phyloP scores from a whole-genome alignment of 2,329 filamentous ascomycete genomes.

The Alternaria arbusti region DNA sequence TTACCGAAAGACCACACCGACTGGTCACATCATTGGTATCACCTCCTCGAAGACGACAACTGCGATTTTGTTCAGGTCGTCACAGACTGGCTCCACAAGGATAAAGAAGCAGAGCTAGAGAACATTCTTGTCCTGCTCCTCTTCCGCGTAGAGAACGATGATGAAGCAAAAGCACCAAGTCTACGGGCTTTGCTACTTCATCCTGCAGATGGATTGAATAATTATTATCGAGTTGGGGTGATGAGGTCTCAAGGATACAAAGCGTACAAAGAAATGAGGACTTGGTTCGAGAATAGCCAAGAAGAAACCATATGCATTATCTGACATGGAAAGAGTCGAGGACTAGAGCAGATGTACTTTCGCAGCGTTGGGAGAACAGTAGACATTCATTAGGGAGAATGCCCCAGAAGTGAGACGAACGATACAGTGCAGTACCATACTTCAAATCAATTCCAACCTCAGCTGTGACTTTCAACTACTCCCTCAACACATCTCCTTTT shows the following conservation, averaged over 20 bases:
- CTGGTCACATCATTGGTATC: too few species aligned
- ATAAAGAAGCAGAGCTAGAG: background rate
- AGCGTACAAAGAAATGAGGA: accelerated
- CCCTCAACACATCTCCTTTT: too few species aligned
- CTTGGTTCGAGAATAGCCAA: background rate
- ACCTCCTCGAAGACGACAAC: too few species aligned
- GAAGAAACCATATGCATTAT: background rate
- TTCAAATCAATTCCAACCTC: too few species aligned
- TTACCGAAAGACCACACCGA: background rate
- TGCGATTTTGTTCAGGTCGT: too few species aligned
- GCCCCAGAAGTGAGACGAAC: too few species aligned
- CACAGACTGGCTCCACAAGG: background rate
- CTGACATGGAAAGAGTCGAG: accelerated
- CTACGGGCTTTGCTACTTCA: background rate
- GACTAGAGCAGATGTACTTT: accelerated
- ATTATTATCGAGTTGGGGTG: background rate
- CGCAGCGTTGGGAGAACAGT: too few species aligned
- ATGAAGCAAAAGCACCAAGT: accelerated
- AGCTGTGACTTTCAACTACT: too few species aligned
- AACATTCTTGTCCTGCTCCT: background rate
- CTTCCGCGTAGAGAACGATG: accelerated
- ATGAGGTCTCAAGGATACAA: accelerated
- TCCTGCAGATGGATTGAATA: accelerated
- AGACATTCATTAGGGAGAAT: too few species aligned
- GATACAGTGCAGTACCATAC: too few species aligned